Conservation (phyloP, 1,139 yeast genomes). For the Taphrina populina region DNA sequence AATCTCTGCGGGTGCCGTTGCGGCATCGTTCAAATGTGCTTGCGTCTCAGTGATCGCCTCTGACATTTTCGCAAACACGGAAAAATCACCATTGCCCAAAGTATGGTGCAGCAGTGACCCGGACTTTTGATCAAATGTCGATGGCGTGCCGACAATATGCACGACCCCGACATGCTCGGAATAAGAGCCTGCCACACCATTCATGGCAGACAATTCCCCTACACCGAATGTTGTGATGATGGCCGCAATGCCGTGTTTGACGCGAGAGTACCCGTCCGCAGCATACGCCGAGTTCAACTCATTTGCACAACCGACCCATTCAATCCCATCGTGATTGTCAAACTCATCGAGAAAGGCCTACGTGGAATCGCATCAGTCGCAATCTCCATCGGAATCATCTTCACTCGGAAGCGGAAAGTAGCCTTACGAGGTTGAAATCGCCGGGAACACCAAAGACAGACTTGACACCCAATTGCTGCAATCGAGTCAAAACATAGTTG, state of each 20-base stretch:
- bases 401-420: neutral
- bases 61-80: conserved; percentile 62
- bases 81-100: conserved; percentile 59
- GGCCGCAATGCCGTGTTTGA: conserved; percentile 42
- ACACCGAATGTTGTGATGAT: conserved; percentile 46
- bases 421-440: conserved; percentile 54
- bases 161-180: conserved; percentile 76
- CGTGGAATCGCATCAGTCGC: no score
- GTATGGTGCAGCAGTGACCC: conserved; percentile 61
- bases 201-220: conserved; percentile 69
- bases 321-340: conserved; percentile 45
- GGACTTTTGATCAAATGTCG: conserved; percentile 50
- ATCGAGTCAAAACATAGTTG: conserved; percentile 54
- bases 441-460: conserved; percentile 59
- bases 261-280: conserved; percentile 74
- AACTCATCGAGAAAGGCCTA: conserved; percentile 28
- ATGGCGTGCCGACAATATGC: conserved; percentile 79
- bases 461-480: conserved; percentile 52
- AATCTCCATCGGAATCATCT: no score
- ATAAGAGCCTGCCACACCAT: conserved; percentile 79
- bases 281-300: conserved; percentile 71
- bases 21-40: conserved; percentile 56
- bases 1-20: conserved; percentile 56
- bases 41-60: conserved; percentile 59
- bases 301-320: conserved; percentile 64